These are phyloP conservation scores for Penicillium sp. DNA, from an alignment of 2,329 filamentous ascomycete genomes.

Conservation along the genomic window DNA sequence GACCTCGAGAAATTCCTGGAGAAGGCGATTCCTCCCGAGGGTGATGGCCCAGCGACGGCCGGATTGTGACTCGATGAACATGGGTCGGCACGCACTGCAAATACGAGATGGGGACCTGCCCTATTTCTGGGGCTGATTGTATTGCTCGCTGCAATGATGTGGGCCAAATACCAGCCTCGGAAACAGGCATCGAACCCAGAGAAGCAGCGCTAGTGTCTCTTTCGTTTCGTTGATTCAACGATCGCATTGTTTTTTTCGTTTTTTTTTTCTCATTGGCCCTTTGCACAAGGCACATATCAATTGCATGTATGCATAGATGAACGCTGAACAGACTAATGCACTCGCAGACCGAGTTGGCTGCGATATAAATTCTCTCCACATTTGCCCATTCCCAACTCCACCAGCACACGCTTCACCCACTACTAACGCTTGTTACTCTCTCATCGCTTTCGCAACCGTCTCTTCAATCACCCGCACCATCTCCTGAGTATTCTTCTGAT, in stretches of 20 bases:
- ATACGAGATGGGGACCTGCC: constrained; percentile 20
- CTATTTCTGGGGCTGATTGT: constrained; percentile 32
- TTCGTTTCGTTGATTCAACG: neutral
- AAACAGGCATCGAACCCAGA: neutral
- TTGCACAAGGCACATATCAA: constrained; percentile 4
- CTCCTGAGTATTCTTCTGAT: constrained; percentile 33
- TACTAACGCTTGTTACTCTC: constrained; percentile 3
- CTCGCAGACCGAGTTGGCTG: constrained; percentile 4
- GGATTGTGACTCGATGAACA: constrained; percentile 42
- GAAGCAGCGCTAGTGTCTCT: constrained; percentile 13
- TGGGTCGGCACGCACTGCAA: neutral
- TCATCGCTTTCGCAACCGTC: constrained; percentile 29
- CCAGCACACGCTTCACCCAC: neutral
- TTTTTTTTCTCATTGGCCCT: neutral
- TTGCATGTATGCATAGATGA: constrained; percentile 15
- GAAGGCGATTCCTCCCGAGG: constrained; percentile 55
- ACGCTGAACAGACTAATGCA: constrained; percentile 14
- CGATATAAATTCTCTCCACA: neutral
- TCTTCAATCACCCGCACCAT: constrained; percentile 35
- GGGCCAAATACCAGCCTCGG: constrained; percentile 22
- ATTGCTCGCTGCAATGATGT: constrained; percentile 29
- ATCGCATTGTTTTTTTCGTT: neutral
- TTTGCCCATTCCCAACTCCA: neutral
- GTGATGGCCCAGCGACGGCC: constrained; percentile 34
- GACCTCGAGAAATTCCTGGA: constrained; percentile 72